Evolutionary conservation across 306 rosid genomes (phyloP), one percentile per base, ranked within the genome.

Genomic region (Carpinus fangiana): DNA sequence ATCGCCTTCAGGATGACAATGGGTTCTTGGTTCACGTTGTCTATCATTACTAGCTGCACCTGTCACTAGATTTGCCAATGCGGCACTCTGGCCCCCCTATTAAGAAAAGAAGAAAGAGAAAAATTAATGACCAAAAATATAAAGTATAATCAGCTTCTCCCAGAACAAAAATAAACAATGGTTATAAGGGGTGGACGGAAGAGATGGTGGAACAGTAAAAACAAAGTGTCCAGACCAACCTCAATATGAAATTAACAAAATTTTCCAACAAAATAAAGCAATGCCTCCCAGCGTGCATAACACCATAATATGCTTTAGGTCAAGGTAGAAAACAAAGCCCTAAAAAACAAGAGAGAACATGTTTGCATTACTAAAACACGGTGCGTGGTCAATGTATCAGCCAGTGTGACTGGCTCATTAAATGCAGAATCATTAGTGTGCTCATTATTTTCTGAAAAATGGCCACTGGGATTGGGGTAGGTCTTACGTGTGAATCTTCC

Each of bases 11-110:
- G 84, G 28, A 82, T 52, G 81, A 80, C 83, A 70, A 77, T 18
- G 52, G 55, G 75, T 68, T 61, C 76, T 70, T 41, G 80, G 79
- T 75, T 87, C 89, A 82, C 72, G 23, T 26, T 78, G 75, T 12
- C 53, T 82, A 48, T 71, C 76, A 61, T 38, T 68, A 38, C 31
- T 56, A 83, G 79, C 77, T 48, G 74, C 46, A 38, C 75, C 46
- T 47, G 69, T 68, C 38, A 34, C 82, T 73, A 53, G 55, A 62
- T 82, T 81, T 67, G 79, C 90, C 75, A 66, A 80, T 48, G 83
- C 73, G 45, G 66, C 55, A 84, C 76, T 53, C 55, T 76, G 74
- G 78, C 70, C 78, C 82, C 82, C 90, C 97, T 89, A 88, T 61
- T 71, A 72, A 84, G 86, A 76, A 73, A 60, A 66, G 54, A 67